Evolutionary conservation across 768 basidiomycete species (phyloP), one percentile per base, ranked within the genome.

Genomic region (Strobilomyces dryophilus): DNA sequence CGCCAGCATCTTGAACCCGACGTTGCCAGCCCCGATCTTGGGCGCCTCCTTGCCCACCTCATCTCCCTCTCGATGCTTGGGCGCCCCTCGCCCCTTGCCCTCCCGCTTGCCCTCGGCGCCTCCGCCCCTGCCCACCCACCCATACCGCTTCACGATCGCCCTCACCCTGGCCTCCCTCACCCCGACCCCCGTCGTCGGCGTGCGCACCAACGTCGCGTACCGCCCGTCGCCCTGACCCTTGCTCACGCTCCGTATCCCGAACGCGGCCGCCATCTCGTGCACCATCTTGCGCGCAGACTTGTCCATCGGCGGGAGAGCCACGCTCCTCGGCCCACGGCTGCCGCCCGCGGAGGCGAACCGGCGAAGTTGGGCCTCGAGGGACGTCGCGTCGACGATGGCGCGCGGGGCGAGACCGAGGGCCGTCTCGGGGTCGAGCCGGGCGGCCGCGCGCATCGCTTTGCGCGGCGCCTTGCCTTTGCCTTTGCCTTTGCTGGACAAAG

Each of bases 41-140:
- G 89, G 89, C 14, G 91, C 92, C 45, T 85, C 84, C 76, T 86
- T 86, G 15, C 94, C 94, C 43, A 97, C 92, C 58, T 85, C 84
- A 47, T 95, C 92, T 26, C 94, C 94, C 32, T 97, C 94, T 44
- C 72, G 76, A 49, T 88, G 87, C 52, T 73, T 73, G 18, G 82
- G 79, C 52, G 76, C 62, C 43, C 48, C 73, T 64, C 46, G 21
- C 51, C 53, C 42, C 43, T 26, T 53, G 46, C 18, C 55, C 36
- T 41, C 29, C 17, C 37, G 37, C 20, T 57, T 15, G 4, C 37
- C 11, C 20, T 21, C 29, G 9, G 39, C 34, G 37, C 55, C 17
- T 53, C 58, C 54, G 60, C 53, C n/a, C 37, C 59, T 55, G 66
- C 66, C 31, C 29, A 29, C 29, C 29, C 29, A 3, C 62, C 71